These are phyloP conservation scores for Cladorrhinum sp. DNA, from an alignment of 2,329 filamentous ascomycete species.

Conservation along the genomic window DNA sequence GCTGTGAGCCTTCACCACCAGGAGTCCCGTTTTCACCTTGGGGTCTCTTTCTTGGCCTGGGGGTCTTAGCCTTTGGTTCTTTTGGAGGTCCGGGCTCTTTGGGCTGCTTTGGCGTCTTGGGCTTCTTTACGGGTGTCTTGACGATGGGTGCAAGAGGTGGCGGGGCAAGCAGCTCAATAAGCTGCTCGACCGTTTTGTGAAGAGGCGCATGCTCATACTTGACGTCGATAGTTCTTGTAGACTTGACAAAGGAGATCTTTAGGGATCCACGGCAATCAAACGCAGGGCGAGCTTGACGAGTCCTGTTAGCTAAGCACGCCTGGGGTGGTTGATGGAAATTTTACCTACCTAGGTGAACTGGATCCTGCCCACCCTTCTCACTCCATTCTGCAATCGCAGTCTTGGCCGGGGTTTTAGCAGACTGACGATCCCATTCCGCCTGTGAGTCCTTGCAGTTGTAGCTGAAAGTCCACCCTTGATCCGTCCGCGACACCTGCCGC, in stretches of 20 bases:
- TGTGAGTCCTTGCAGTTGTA: slow-evolving; percentile 54
- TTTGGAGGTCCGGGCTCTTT: slow-evolving; percentile 30
- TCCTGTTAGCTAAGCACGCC: slow-evolving; percentile 15
- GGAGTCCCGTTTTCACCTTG: slow-evolving; percentile 21
- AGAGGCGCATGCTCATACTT: slow-evolving; percentile 56
- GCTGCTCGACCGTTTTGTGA: slow-evolving; percentile 54
- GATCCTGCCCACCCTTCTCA: slow-evolving; percentile 44
- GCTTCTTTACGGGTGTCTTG: slow-evolving; percentile 27
- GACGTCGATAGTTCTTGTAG: slow-evolving; percentile 46
- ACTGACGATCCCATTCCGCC: slow-evolving; percentile 49
- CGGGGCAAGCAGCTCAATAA: slow-evolving; percentile 47
- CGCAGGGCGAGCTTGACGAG: slow-evolving; percentile 49
- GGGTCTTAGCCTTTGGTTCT: slow-evolving; percentile 25
- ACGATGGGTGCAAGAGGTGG: slow-evolving; percentile 37
- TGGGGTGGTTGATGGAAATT: background rate
- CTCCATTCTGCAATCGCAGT: slow-evolving; percentile 49
- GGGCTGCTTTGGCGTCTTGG: slow-evolving; percentile 28
- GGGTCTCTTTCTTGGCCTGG: slow-evolving; percentile 26
- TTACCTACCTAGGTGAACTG: slow-evolving; percentile 42
- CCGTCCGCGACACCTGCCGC: slow-evolving; percentile 41
- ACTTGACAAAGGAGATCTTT: slow-evolving; percentile 48
- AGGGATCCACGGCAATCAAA: slow-evolving; percentile 57
- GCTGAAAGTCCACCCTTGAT: slow-evolving; percentile 52
- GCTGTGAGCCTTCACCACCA: slow-evolving; percentile 22
- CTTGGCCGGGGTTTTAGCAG: slow-evolving; percentile 40